These are phyloP conservation scores for Penicillium maclennaniae DNA, from an alignment of 495 filamentous ascomycete genomes.

Conservation along the genomic window DNA sequence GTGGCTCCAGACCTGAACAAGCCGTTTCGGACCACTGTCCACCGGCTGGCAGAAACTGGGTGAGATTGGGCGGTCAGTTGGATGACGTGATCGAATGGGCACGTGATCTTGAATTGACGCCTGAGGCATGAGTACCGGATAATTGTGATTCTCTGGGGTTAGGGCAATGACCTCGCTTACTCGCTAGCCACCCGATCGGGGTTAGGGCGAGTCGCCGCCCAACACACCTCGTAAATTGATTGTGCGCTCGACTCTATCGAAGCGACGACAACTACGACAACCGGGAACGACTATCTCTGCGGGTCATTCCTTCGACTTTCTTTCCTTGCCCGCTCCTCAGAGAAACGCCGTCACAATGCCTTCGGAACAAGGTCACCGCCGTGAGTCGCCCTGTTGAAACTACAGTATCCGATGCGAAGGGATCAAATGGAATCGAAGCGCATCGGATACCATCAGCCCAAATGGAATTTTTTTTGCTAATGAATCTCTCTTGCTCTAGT, in stretches of 20 bases:
- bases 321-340: conserved; percentile 48
- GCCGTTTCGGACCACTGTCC: conserved; percentile 35
- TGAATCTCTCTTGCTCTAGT: conserved; percentile 51
- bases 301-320: conserved; percentile 49
- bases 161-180: conserved; percentile 32
- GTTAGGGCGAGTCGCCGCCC: conserved; percentile 36
- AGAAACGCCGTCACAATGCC: conserved; percentile 65
- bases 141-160: conserved; percentile 18
- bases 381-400: conserved; percentile 52
- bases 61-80: conserved; percentile 14
- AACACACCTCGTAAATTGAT: conserved; percentile 45
- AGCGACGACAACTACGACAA: conserved; percentile 52
- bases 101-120: not conserved
- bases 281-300: conserved; percentile 46
- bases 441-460: conserved; percentile 12
- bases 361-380: conserved; percentile 78
- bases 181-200: conserved; percentile 40
- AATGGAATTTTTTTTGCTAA: conserved; percentile 32
- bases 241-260: conserved; percentile 44
- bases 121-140: not conserved
- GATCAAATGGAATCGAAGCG: conserved; percentile 10
- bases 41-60: conserved; percentile 27
- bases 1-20: conserved; percentile 12
- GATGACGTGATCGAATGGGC: conserved; percentile 8
- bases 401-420: conserved; percentile 12